Percentiles rank a stretch among this genome's conserved stretches.
These are phyloP conservation scores for Pichia sp. DNA, from an alignment of 1,139 yeast species.

Conservation along the genomic window DNA sequence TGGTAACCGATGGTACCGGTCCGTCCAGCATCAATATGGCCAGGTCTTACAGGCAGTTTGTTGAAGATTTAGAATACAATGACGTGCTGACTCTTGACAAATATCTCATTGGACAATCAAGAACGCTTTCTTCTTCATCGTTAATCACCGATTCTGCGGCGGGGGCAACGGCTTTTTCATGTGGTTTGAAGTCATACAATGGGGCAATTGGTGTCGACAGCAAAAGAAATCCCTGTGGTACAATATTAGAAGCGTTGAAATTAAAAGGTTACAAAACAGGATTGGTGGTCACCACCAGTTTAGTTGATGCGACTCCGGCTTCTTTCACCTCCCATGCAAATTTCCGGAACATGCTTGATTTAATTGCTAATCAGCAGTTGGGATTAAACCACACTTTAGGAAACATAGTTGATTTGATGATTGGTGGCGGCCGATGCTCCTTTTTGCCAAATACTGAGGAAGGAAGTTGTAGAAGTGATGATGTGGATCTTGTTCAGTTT, in stretches of 20 bases:
- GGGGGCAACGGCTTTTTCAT: slow-evolving; percentile 86
- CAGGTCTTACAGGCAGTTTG: slow-evolving; percentile 56
- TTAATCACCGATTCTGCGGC: slow-evolving; percentile 88
- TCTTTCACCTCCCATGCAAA: slow-evolving; percentile 74
- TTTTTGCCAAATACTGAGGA: slow-evolving; percentile 43
- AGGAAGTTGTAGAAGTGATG: slow-evolving; percentile 60
- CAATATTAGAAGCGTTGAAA: slow-evolving; percentile 77
- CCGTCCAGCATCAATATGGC: slow-evolving; percentile 75
- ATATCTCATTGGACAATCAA: slow-evolving; percentile 63
- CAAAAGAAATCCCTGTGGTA: slow-evolving; percentile 61
- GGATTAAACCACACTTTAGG: slow-evolving; percentile 69
- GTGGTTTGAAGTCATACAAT: slow-evolving; percentile 71
- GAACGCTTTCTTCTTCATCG: slow-evolving; percentile 67
- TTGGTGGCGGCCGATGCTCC: slow-evolving; percentile 87
- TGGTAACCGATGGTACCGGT: slow-evolving; percentile 92
- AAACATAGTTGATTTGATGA: slow-evolving; percentile 53
- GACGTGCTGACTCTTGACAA: slow-evolving; percentile 55
- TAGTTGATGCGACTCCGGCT: slow-evolving; percentile 88
- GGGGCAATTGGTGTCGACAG: slow-evolving; percentile 78
- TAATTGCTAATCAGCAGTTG: slow-evolving; percentile 78
- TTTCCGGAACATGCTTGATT: slow-evolving; percentile 65
- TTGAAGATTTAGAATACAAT: slow-evolving; percentile 41
- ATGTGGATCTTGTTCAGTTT: slow-evolving; percentile 52
- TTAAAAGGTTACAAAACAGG: slow-evolving; percentile 73
- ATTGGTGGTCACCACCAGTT: slow-evolving; percentile 75